A percentile compares a stretch with the other conserved stretches of the same genome.
phyloP scores from a whole-genome alignment of 257 asterid genomes.

The Fraxinus americana region DNA sequence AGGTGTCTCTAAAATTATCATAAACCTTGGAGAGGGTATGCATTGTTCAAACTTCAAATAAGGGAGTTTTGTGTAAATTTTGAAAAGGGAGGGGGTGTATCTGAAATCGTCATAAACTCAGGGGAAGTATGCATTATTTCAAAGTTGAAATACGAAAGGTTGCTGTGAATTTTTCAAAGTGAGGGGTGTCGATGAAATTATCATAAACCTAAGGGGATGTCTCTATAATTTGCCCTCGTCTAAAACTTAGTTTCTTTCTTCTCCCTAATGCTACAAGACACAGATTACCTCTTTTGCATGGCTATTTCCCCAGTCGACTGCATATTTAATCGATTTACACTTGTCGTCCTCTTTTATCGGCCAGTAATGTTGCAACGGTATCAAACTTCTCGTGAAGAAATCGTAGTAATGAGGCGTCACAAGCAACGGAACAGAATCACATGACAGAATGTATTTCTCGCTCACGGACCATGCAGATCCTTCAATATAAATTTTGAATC shows the following conservation, averaged over 20 bases:
- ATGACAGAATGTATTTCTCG: slow-evolving; percentile 88
- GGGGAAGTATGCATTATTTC: no score
- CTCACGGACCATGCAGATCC: slow-evolving; percentile 97
- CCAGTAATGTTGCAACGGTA: slow-evolving; percentile 86
- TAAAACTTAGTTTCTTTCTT: background rate
- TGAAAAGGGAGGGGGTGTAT: no score
- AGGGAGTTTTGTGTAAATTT: no score
- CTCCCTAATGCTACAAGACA: background rate
- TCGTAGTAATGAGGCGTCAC: slow-evolving; percentile 73
- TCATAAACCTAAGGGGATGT: no score
- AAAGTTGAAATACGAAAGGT: no score
- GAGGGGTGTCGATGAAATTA: no score
- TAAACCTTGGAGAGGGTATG: no score
- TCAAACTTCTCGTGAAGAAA: slow-evolving; percentile 79
- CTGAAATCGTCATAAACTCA: no score
- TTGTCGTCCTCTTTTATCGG: slow-evolving; percentile 63
- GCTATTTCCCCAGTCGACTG: slow-evolving; percentile 86
- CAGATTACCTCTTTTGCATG: slow-evolving; percentile 50
- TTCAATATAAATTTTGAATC: slow-evolving; percentile 86
- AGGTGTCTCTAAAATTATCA: no score
- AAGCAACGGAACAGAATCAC: slow-evolving; percentile 67
- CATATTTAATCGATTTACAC: slow-evolving; percentile 78
- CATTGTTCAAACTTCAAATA: no score
- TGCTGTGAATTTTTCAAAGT: no score
- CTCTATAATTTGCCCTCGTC: no score